phyloP scores from a whole-genome alignment of 1,139 yeast genomes.

The Candida anutae region DNA sequence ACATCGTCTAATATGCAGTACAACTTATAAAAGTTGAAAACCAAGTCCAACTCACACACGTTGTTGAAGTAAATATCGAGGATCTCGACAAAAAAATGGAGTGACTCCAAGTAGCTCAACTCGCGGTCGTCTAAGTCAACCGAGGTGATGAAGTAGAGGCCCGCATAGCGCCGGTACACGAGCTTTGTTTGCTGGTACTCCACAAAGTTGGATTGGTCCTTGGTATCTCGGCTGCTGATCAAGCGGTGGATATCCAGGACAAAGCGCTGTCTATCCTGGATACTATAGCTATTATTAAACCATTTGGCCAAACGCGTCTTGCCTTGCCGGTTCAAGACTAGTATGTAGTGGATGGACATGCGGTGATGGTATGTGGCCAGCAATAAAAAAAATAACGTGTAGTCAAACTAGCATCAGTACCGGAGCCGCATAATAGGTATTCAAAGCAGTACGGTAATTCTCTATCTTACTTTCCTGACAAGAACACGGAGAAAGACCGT shows the following conservation, averaged over 20 bases:
- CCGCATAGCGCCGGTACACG: conserved; percentile 88
- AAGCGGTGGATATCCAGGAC: conserved; percentile 72
- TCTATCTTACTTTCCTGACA: no score
- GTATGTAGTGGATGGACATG: conserved; percentile 72
- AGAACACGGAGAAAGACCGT: no score
- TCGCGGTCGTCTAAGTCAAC: conserved; percentile 74
- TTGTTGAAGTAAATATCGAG: conserved; percentile 77
- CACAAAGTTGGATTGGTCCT: conserved; percentile 72
- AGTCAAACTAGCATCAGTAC: no score
- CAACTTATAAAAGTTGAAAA: conserved; percentile 70
- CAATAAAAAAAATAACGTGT: not conserved
- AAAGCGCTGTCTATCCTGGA: conserved; percentile 45
- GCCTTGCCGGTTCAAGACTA: conserved; percentile 90
- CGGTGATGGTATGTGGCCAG: not conserved
- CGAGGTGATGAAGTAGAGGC: conserved; percentile 76
- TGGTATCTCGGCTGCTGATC: conserved; percentile 77
- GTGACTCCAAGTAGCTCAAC: conserved; percentile 70
- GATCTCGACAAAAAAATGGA: conserved; percentile 85
- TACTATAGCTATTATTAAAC: conserved; percentile 39
- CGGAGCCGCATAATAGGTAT: no score
- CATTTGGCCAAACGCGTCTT: conserved; percentile 80
- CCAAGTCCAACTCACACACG: conserved; percentile 92
- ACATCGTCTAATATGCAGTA: conserved; percentile 68
- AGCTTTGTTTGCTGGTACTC: conserved; percentile 68
- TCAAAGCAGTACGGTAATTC: no score